phyloP scores from a whole-genome alignment of 2,329 filamentous ascomycete species.

The Colletotrichum cereale region DNA sequence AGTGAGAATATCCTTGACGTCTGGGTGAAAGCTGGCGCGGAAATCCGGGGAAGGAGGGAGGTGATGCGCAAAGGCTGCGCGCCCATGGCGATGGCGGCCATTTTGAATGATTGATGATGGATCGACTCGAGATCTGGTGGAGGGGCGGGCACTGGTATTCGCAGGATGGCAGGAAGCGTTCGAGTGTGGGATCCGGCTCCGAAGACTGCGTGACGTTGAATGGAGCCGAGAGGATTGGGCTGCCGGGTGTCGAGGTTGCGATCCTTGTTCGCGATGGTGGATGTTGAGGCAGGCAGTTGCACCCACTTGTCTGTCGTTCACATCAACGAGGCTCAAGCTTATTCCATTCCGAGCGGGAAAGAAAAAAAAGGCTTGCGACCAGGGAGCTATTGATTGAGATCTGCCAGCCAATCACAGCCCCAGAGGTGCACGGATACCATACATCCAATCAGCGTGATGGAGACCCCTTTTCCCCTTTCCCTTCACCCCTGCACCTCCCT shows the following conservation, averaged over 20 bases:
- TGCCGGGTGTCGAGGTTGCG: background rate
- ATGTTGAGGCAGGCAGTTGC: constrained; percentile 11
- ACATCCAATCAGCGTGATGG: constrained; percentile 37
- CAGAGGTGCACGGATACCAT: constrained; percentile 24
- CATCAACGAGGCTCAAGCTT: constrained; percentile 33
- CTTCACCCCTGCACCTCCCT: constrained; percentile 55
- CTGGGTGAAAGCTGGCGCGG: constrained; percentile 55
- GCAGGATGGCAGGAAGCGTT: background rate
- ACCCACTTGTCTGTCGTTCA: constrained; percentile 17
- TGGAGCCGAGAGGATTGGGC: background rate
- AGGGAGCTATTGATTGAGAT: constrained; percentile 36
- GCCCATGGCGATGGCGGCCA: constrained; percentile 55
- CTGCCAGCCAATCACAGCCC: constrained; percentile 40
- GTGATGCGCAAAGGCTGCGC: constrained; percentile 43
- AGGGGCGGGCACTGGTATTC: background rate
- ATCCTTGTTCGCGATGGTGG: background rate
- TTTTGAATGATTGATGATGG: constrained; percentile 46
- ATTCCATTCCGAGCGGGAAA: constrained; percentile 14
- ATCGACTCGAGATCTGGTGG: constrained; percentile 26
- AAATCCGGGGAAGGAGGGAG: constrained; percentile 68
- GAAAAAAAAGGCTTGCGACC: constrained; percentile 35
- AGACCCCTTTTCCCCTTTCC: constrained; percentile 55
- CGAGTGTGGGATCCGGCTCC: no score
- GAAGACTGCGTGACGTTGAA: background rate
- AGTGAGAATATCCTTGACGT: constrained; percentile 58